Conservation (phyloP, 2,329 filamentous ascomycete genomes). For the Sporothrix euskadiensis region DNA sequence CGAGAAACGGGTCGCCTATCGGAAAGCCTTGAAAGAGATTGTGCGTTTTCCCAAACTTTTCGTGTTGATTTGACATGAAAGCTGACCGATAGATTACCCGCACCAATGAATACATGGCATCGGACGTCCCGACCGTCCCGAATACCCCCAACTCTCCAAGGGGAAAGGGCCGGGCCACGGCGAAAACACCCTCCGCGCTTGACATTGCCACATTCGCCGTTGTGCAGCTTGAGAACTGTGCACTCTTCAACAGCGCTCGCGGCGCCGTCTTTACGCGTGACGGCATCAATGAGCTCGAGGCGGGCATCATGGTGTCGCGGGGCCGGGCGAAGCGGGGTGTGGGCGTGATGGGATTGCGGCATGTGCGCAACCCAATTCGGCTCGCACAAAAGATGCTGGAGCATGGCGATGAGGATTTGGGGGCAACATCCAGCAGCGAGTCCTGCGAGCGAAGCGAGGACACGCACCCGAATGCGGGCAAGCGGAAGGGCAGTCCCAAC, state of each 20-base stretch:
- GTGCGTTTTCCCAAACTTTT: slow-evolving; percentile 41
- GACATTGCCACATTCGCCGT: slow-evolving; percentile 76
- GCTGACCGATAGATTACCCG: slow-evolving; percentile 44
- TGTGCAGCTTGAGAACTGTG: slow-evolving; percentile 71
- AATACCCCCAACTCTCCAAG: not conserved
- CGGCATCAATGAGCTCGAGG: slow-evolving; percentile 83
- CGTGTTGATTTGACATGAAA: not conserved
- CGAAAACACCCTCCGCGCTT: slow-evolving; percentile 59
- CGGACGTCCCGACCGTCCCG: slow-evolving; percentile 23
- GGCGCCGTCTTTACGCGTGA: slow-evolving; percentile 85
- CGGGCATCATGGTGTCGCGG: slow-evolving; percentile 78
- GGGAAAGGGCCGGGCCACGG: not conserved
- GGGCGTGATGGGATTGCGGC: slow-evolving; percentile 70
- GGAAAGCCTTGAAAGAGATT: slow-evolving; percentile 61
- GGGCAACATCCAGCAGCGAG: not conserved
- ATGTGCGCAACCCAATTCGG: slow-evolving; percentile 76
- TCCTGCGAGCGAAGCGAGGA: slow-evolving; percentile 33
- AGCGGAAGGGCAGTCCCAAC: not conserved
- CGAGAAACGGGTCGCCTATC: slow-evolving; percentile 59
- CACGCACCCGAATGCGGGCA: slow-evolving; percentile 51
- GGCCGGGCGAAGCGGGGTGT: slow-evolving; percentile 74
- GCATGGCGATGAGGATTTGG: slow-evolving; percentile 61
- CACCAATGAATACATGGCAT: slow-evolving; percentile 51
- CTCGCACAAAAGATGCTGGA: slow-evolving; percentile 72
- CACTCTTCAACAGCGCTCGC: slow-evolving; percentile 79